Evolutionary conservation across 768 basidiomycete species (phyloP), one percentile per base, ranked within the genome.

Genomic region (Goffeauzyma gilvescens): DNA sequence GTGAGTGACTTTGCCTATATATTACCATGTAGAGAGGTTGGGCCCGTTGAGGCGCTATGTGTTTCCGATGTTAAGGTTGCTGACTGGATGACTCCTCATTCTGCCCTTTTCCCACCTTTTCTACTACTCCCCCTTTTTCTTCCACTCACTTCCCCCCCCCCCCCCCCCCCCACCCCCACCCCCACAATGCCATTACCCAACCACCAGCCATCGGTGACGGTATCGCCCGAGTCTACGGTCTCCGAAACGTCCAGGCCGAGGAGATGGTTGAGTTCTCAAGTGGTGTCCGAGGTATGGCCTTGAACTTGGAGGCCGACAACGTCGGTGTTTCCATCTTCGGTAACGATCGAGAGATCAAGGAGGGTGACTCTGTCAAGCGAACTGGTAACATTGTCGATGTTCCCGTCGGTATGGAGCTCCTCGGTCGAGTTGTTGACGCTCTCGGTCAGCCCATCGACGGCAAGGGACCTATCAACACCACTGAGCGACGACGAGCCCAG

Each of bases 251-350:
- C 60, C 93, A 96, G 72, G 60, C 67, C 87, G 93, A 98, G 71
- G 93, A 98, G 78, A 98, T 98, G 93, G 93, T 98, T 75, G 93
- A 98, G 75, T 98, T 98, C 76, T 85, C 90, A 38, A 96, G 93
- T 39, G 93, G 93, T 69, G 78, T 98, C 60, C 89, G 93, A 66
- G 93, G 93, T 74, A 98, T 98, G 93, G 95, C 89, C 69, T 70
- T 98, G 69, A 98, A 98, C 81, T 81, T 98, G 78, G 93, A 98
- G 71, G 86, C 90, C 69, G 93, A 96, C 79, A 95, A 95, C 61
- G 90, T 96, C 73, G 93, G 93, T 85, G 86, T 98, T 63, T 86
- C 93, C 72, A 89, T 96, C 72, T 98, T 98, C 75, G 67, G 66
- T 64, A 63, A 63, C 65, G 67, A 68, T 53, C 83, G 83, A 75